A percentile compares a stretch with the other conserved stretches of the same genome.
Conservation (phyloP, 208 protist species). For the Wallacemonas rigidus region DNA sequence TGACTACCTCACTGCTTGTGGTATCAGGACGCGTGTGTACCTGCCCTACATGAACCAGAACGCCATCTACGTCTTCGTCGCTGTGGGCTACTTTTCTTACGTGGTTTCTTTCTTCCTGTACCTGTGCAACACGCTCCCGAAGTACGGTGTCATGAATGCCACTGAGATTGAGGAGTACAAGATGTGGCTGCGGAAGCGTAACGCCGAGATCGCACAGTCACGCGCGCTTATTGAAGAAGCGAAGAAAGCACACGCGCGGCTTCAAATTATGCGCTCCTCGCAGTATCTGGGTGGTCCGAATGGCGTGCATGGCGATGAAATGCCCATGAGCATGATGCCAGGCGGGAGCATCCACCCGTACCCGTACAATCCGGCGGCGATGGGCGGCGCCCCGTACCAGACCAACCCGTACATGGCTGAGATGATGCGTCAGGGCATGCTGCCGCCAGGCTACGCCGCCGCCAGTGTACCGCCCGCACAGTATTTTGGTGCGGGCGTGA, state of each 20-base stretch:
- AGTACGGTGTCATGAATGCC: conserved; percentile 79
- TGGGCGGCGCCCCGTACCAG: background rate
- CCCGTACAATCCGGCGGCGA: conserved; percentile 1
- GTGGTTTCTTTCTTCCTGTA: conserved; percentile 53
- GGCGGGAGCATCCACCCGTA: background rate
- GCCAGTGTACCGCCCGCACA: conserved; percentile 2
- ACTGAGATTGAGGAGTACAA: conserved; percentile 79
- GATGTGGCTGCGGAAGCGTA: conserved; percentile 52
- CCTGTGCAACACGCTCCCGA: conserved; percentile 66
- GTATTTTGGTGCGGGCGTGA: conserved; percentile 8
- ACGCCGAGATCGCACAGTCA: conserved; percentile 43
- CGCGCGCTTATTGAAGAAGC: conserved; percentile 50
- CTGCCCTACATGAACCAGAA: conserved; percentile 51
- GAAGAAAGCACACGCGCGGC: conserved; percentile 47
- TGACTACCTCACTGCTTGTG: conserved; percentile 64
- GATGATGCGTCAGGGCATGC: conserved; percentile 11
- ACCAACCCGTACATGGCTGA: conserved; percentile 10
- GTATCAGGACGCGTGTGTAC: conserved; percentile 34
- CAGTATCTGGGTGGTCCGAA: conserved; percentile 9
- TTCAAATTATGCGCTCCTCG: conserved; percentile 44
- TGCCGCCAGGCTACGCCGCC: conserved; percentile 7
- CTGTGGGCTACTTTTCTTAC: conserved; percentile 56
- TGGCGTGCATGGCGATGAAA: background rate
- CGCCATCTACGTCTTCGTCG: conserved; percentile 61
- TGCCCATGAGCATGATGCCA: conserved; percentile 7